Conservation (phyloP, 495 filamentous ascomycete species). For the Tuber borchii region DNA sequence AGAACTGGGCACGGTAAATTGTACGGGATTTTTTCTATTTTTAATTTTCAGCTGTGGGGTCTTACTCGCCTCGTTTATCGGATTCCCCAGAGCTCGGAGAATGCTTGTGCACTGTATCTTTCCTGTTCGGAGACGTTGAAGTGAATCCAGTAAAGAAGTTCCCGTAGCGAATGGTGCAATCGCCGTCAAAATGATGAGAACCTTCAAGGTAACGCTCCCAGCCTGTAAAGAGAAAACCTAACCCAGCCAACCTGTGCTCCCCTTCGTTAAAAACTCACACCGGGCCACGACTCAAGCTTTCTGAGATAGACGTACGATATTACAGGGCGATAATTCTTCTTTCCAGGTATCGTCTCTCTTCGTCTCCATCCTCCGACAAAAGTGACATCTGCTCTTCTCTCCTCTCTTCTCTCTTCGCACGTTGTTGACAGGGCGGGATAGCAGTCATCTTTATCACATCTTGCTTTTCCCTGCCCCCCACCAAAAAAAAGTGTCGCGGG, state of each 20-base stretch:
- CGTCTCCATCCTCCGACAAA: slow-evolving; percentile 9
- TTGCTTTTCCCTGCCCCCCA: slow-evolving; percentile 16
- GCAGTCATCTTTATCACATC: slow-evolving; percentile 2
- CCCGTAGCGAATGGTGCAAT: slow-evolving; percentile 29
- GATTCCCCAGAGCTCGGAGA: background rate
- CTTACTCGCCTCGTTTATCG: background rate
- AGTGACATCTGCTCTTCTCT: slow-evolving; percentile 7
- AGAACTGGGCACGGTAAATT: background rate
- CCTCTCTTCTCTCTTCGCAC: background rate
- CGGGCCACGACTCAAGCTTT: background rate
- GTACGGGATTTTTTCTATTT: background rate
- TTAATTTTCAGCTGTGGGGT: background rate
- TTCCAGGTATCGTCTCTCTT: slow-evolving; percentile 8
- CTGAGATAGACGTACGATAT: background rate
- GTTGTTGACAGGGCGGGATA: background rate
- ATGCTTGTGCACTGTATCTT: background rate
- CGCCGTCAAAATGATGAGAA: slow-evolving; percentile 40
- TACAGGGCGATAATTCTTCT: slow-evolving; percentile 1
- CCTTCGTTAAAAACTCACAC: slow-evolving; percentile 38
- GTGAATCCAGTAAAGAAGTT: background rate
- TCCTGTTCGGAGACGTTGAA: background rate
- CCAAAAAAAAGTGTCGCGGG: slow-evolving; percentile 23
- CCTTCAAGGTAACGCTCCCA: slow-evolving; percentile 26
- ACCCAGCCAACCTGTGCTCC: slow-evolving; percentile 23
- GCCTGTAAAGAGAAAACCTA: slow-evolving; percentile 20